Percentiles rank a stretch among this genome's conserved stretches.
Evolutionary conservation across 805 yeast species (phyloP).

Genomic region (Candida corydali): DNA sequence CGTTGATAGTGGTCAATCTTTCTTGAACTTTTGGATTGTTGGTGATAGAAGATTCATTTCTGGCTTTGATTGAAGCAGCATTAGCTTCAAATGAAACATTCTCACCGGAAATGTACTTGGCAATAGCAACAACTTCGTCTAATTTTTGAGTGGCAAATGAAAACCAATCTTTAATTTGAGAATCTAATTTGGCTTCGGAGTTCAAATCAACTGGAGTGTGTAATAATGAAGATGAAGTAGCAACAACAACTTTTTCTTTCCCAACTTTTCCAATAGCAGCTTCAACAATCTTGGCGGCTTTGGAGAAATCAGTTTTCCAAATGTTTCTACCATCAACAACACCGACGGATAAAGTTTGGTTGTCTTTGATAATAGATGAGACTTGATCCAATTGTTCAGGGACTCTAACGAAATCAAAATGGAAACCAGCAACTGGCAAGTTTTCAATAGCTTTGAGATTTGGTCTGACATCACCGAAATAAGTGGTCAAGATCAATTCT

Average conservation of each 20-base stretch:
- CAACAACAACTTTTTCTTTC: conserved; percentile 80
- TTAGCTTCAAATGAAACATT: conserved; percentile 84
- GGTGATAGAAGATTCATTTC: conserved; percentile 83
- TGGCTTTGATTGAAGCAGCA: conserved; percentile 78
- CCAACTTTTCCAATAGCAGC: conserved; percentile 84
- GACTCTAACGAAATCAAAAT: conserved; percentile 92
- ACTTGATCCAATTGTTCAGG: conserved; percentile 94
- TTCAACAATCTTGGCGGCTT: conserved; percentile 77
- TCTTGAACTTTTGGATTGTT: conserved; percentile 86
- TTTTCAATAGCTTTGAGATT: conserved; percentile 85
- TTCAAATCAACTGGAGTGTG: conserved; percentile 98
- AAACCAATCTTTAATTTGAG: conserved; percentile 95
- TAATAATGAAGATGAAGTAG: conserved; percentile 89
- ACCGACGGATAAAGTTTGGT: conserved; percentile 91
- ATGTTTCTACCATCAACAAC: conserved; percentile 98
- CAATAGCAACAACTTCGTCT: conserved; percentile 82
- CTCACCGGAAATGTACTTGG: conserved; percentile 81
- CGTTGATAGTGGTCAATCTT: conserved; percentile 76
- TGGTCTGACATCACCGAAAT: conserved; percentile 98
- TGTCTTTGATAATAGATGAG: conserved; percentile 55
- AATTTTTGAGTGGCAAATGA: conserved; percentile 97
- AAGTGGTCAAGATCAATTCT: conserved; percentile 79
- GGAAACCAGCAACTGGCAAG: conserved; percentile 92
- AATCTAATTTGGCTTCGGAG: conserved; percentile 86
- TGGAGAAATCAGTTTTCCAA: conserved; percentile 95